These are phyloP conservation scores for Funneliformis geosporum DNA, from an alignment of 192 early-diverging fungal genomes.

Conservation along the genomic window DNA sequence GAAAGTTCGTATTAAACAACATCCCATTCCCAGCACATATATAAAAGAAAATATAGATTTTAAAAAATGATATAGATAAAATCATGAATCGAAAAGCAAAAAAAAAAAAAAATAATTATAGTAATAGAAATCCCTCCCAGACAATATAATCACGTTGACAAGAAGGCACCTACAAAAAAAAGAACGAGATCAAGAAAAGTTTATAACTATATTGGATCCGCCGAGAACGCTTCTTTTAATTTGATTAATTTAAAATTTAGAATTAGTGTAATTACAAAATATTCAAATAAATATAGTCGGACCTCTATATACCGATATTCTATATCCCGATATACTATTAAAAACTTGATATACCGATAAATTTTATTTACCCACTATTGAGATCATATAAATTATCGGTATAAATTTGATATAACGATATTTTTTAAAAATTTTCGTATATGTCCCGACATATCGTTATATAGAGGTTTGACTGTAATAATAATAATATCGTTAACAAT, in stretches of 20 bases:
- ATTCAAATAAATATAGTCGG: neutral
- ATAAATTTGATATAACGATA: no score
- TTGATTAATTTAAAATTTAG: neutral
- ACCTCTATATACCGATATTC: no score
- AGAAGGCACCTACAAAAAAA: neutral
- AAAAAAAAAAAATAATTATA: neutral
- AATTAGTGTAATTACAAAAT: neutral
- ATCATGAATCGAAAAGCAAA: neutral
- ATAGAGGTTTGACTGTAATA: no score
- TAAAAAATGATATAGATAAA: neutral
- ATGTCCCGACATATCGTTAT: no score
- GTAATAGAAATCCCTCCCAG: neutral
- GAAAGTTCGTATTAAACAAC: neutral
- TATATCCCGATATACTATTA: no score
- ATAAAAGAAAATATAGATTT: neutral
- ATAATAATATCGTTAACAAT: no score
- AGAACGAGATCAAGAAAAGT: neutral
- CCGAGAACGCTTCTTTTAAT: neutral
- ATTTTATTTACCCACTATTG: no score
- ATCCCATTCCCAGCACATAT: neutral
- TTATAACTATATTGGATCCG: constrained; percentile 2
- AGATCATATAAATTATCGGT: no score
- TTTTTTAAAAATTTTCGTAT: no score
- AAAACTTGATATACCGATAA: no score
- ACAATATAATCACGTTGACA: neutral